Percentiles rank a stretch among this genome's conserved stretches.
These are phyloP conservation scores for Meripilus lineatus DNA, from an alignment of 1,284 basidiomycete species.

Conservation along the genomic window DNA sequence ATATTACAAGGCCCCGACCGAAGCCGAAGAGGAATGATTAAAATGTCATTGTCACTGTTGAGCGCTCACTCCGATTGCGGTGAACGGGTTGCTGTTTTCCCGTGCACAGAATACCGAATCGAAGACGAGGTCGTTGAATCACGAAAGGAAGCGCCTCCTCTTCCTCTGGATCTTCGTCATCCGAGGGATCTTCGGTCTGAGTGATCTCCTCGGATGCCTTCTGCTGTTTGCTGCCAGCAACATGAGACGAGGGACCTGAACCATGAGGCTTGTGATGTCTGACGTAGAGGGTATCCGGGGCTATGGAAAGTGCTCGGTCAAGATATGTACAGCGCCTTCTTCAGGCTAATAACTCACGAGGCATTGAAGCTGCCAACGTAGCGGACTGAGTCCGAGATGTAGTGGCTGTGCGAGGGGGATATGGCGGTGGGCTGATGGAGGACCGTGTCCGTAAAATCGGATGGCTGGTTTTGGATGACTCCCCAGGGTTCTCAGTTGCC, in stretches of 20 bases:
- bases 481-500: conserved; percentile 4
- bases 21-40: no score
- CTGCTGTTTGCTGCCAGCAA: no score
- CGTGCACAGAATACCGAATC: conserved; percentile 15
- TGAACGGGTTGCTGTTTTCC: conserved; percentile 1
- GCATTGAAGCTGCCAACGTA: neutral
- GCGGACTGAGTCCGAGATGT: neutral
- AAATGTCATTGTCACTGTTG: no score
- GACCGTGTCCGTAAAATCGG: neutral
- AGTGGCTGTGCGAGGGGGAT: neutral
- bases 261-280: no score
- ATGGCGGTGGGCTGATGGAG: neutral
- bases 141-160: neutral
- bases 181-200: neutral
- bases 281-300: no score
- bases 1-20: no score
- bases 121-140: conserved; percentile 6
- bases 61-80: neutral
- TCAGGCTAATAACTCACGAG: conserved; percentile 3
- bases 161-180: conserved; percentile 8
- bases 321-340: no score
- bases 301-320: no score
- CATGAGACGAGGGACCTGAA: no score
- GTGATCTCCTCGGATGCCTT: neutral
- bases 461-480: conserved; percentile 2